Percentiles rank a stretch among this genome's conserved stretches.
Evolutionary conservation across 345 rosid genomes (phyloP).

Genomic region (Camelina neglecta): DNA sequence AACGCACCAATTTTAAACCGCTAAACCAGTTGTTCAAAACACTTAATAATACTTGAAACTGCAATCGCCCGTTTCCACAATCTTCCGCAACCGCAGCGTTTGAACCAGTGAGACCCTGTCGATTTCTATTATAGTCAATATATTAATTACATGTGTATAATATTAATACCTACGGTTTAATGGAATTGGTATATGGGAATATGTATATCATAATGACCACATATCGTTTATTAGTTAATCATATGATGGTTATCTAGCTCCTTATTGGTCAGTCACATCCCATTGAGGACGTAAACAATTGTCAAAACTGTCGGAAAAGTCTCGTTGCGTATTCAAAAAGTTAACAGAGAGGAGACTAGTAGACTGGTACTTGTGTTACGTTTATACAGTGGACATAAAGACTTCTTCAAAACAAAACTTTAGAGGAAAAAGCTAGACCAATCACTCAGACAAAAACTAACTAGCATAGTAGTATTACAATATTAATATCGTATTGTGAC

Average conservation of each 20-base stretch:
- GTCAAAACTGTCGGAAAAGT: conserved; percentile 22
- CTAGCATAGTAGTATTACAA: conserved; percentile 2
- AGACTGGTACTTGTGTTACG: conserved; percentile 2
- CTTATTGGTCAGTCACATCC: not conserved
- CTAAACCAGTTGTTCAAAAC: too few relatives aligned
- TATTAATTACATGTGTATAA: too few relatives aligned
- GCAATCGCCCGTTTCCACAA: too few relatives aligned
- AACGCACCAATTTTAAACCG: too few relatives aligned
- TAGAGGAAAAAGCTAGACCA: conserved; percentile 20
- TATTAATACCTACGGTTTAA: too few relatives aligned
- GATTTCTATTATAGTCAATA: too few relatives aligned
- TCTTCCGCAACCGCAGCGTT: too few relatives aligned
- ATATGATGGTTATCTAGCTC: not conserved
- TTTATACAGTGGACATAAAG: not conserved
- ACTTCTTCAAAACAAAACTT: conserved; percentile 28
- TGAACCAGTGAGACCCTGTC: too few relatives aligned
- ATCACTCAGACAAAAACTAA: conserved; percentile 9
- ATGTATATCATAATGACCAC: not conserved
- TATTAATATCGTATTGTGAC: conserved; percentile 11
- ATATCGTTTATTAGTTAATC: not conserved
- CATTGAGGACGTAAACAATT: not conserved
- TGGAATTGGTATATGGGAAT: too few relatives aligned
- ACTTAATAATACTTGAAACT: too few relatives aligned
- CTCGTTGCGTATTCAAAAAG: conserved; percentile 22
- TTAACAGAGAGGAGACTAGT: conserved; percentile 1